Base-by-base conservation (phyloP, 768 basidiomycete species). In the Mycena indigotica region DNA sequence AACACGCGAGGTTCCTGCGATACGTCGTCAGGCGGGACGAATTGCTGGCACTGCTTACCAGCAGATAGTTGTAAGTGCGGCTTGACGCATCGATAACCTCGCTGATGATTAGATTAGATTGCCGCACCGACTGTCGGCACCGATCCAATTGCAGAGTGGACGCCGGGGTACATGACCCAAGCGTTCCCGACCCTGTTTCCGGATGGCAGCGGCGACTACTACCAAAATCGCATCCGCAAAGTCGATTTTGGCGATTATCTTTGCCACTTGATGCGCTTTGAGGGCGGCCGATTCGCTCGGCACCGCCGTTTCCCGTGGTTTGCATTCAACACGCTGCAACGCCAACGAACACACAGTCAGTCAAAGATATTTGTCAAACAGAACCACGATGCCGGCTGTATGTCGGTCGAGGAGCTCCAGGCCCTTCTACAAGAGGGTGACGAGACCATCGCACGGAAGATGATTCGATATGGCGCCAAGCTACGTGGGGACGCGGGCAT, bases 301-400 rank as follows among this genome's bases (percentile, higher is more conserved):
- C 44, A 61, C 40, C 60, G 52, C 2, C 46, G 60, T 5, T 61
- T 61, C 25, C 60, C 56, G 1, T 61, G 60, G 60, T 61, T 53
- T 39, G 56, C 60, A 2, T 61, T 61, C 56, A 61, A 61, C 46
- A 57, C 59, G 3, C 45, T 61, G 17, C 56, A 61, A 29, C 56
- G 56, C 3, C 52, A 52, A 25, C 30, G 56, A 0, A 56, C 60
- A 15, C 48, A 40, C 5, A 32, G 19, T 24, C 60, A 44, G n/a
- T 30, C 51, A 13, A 56, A 53, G 28, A 50, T 61, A 3, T 61
- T 56, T 25, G 49, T 57, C 3, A 28, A 53, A 17, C 60, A 53
- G 15, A 32, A 52, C 5, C 60, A 61, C 17, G 52, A 54, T 26
- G 60, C 51, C 2, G 60, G 55, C 1, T 26, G 50, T 21, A 10